These are phyloP conservation scores for Arabis alpina DNA, from an alignment of 345 rosid genomes.

Conservation along the genomic window DNA sequence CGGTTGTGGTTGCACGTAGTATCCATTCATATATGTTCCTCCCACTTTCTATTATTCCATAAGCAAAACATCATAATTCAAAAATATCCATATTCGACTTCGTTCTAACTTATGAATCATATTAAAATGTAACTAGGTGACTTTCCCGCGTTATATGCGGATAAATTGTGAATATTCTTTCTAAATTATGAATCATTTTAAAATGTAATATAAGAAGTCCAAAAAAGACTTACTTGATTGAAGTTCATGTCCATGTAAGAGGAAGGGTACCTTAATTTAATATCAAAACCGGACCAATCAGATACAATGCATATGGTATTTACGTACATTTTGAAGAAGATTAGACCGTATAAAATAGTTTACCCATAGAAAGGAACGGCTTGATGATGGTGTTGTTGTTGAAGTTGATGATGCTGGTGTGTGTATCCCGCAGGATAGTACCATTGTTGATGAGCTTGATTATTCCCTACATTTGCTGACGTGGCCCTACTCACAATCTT, in stretches of 20 bases:
- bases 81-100: background rate
- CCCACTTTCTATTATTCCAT: slow-evolving; percentile 59
- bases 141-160: too few relatives aligned
- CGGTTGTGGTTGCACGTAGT: slow-evolving; percentile 46
- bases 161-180: too few relatives aligned
- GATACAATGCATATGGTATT: background rate
- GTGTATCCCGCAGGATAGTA: slow-evolving; percentile 72
- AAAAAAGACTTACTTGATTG: slow-evolving; percentile 64
- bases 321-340: slow-evolving; percentile 9
- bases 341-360: slow-evolving; percentile 4
- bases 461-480: slow-evolving; percentile 54
- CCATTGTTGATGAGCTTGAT: slow-evolving; percentile 89
- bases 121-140: too few relatives aligned
- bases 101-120: too few relatives aligned
- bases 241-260: slow-evolving; percentile 65
- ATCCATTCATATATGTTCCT: slow-evolving; percentile 78
- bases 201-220: too few relatives aligned
- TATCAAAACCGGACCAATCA: slow-evolving; percentile 4
- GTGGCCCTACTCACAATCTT: slow-evolving; percentile 59
- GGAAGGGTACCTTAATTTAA: slow-evolving; percentile 64
- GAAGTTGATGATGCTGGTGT: slow-evolving; percentile 50
- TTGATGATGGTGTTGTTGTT: slow-evolving; percentile 49
- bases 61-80: background rate
- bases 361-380: slow-evolving; percentile 87
- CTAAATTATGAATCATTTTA: too few relatives aligned